Base-by-base conservation (phyloP, 345 rosid genomes). In the Carallia pectinifolia region DNA sequence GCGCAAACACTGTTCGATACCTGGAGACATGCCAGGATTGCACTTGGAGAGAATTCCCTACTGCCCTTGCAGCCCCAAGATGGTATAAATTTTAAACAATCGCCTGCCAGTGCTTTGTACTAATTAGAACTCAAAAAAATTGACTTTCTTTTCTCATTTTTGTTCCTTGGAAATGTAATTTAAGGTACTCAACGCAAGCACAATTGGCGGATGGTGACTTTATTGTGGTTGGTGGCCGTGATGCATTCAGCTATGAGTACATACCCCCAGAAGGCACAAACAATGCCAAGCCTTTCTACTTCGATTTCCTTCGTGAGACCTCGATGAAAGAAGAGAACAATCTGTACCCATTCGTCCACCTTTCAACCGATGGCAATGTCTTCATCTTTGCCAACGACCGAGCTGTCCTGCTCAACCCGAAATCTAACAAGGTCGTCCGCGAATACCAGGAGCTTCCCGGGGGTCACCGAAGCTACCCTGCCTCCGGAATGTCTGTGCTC, bases 401-500 rank as follows among this genome's bases (percentile, higher is more conserved):
- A 5, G 85, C 96, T 23, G 71, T 95, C 70, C 82, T 89, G 27
- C 80, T 95, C 58, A 58, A 79, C 65, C 89, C 93, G 2, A 72
- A 69, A 31, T 47, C 77, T 0, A 85, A 90, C 76, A 13, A 52
- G 47, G 77, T 89, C 67, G 19, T 95, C 56, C 79, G 69, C 4
- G 94, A 95, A 74, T 77, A 74, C 84, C 97, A 98, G 0, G 73
- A 62, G 9, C 91, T 95, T 30, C 74, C 76, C 0, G 96, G 97
- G 0, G 99, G 98, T 2, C 75, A 92, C 27, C 94, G 98, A 33
- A 90, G 73, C 80, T 92, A 90, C 83, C 98, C 98, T 0, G 88
- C 97, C 4, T 78, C 92, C 0, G 99, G 83, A 15, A 74, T 77
- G 76, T 88, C 98, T 0, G 86, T 77, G 0, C 85, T 95, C 36